Percentiles rank a stretch among this genome's conserved stretches.
Conservation (phyloP, 208 protist genomes). For the Crithidia mellificae region DNA sequence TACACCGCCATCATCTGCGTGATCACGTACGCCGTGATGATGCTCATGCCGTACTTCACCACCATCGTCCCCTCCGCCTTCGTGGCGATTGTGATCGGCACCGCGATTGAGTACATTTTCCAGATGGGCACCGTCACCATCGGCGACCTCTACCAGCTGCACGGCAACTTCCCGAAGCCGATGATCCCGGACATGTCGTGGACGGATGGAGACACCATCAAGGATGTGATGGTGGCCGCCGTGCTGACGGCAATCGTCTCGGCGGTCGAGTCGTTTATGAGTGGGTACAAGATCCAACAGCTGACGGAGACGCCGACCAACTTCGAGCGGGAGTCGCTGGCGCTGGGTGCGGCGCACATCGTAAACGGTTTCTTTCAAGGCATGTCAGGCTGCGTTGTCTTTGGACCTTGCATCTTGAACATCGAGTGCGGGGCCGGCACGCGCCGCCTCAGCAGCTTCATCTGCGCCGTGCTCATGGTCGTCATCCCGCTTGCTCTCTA, state of each 20-base stretch:
- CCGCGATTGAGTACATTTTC: conserved; percentile 60
- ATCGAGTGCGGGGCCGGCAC: conserved; percentile 55
- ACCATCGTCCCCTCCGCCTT: conserved; percentile 50
- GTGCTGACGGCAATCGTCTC: conserved; percentile 51
- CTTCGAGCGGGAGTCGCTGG: conserved; percentile 56
- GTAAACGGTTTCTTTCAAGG: conserved; percentile 63
- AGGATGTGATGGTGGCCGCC: conserved; percentile 47
- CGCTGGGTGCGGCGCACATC: conserved; percentile 49
- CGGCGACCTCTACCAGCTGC: conserved; percentile 51
- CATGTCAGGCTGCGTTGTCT: conserved; percentile 56
- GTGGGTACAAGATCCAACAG: conserved; percentile 55
- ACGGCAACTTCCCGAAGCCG: conserved; percentile 43
- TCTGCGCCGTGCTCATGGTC: conserved; percentile 56
- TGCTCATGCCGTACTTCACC: conserved; percentile 64
- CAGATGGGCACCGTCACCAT: conserved; percentile 56
- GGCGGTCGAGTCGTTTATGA: conserved; percentile 58
- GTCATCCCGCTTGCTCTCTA: conserved; percentile 52
- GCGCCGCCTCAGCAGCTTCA: conserved; percentile 44
- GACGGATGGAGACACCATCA: conserved; percentile 27
- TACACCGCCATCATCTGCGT: conserved; percentile 55
- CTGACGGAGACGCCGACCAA: conserved; percentile 58
- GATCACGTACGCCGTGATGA: conserved; percentile 56
- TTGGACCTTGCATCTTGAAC: conserved; percentile 58
- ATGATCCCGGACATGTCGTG: conserved; percentile 44
- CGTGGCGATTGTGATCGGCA: conserved; percentile 51